Base-by-base conservation (phyloP, 257 asterid genomes). In the Leptodermis oblonga region DNA sequence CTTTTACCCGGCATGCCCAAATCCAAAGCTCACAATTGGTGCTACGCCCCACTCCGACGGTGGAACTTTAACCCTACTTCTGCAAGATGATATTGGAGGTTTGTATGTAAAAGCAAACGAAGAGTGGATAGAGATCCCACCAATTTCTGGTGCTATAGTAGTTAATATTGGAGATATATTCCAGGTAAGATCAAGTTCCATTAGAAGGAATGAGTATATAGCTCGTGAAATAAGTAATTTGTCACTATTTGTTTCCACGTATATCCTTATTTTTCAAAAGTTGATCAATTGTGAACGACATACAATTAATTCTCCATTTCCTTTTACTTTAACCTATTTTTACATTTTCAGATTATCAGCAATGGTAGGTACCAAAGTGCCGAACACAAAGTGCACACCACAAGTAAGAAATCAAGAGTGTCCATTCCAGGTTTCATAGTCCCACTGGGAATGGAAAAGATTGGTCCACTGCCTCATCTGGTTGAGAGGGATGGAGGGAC, bases 51-150 rank as follows among this genome's bases (percentile, higher is more conserved):
- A 63, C 31, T 37, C 68, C 2, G 68, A 63, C 10, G 13, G 23
- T 6, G 33, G 52, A 4, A 63, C 13, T 12, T 26, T 55, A 28
- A 55, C 62, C 1, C 17, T 33, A 0, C 62, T 55, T 2, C 26
- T 25, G 17, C 62, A 26, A 14, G 62, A 55, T 55, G 62, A 55
- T 14, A 55, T 25, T 0, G 62, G 62, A 55, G 62, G 37, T 3
- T 33, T 55, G 37, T 28, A 26, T 4, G 62, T 28, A 0, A 55
- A 55, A 13, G 18, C 31, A 25, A 55, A 55, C 1, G 68, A 22
- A n/a, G 52, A 63, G 33, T 63, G 68, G 68, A 37, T 63, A 4
- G 68, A 63, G 31, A 63, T 63, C 11, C 68, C 68, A 20, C 52
- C 52, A 1, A 36, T 63, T 37, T 13, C 37, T 1, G 68, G 52